Evolutionary conservation across 2,329 filamentous ascomycete species (phyloP).

Genomic region (Colletotrichum liaoningense): DNA sequence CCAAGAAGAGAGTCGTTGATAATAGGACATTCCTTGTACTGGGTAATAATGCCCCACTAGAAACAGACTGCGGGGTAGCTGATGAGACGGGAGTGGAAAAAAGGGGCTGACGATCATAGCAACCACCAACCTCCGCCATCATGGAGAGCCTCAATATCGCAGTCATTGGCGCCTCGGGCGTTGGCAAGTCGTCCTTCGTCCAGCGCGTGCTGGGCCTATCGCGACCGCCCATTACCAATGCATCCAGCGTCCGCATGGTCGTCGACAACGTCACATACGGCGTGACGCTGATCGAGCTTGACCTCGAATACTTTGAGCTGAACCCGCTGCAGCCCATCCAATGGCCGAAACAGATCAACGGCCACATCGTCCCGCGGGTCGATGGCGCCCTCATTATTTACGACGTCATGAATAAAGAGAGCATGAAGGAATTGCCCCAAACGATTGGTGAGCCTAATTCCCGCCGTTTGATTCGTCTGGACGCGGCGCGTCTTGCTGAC

Average conservation of each 20-base stretch:
- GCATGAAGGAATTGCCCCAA: conserved; percentile 78
- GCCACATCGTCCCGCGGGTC: conserved; percentile 77
- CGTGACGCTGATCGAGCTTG: conserved; percentile 73
- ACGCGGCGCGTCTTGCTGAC: conserved; percentile 37
- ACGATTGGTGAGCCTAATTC: conserved; percentile 76
- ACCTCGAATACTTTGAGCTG: conserved; percentile 73
- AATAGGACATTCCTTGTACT: conserved; percentile 48
- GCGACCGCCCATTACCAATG: conserved; percentile 63
- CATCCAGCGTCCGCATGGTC: conserved; percentile 67
- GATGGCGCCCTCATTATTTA: conserved; percentile 90
- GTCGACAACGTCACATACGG: conserved; percentile 69
- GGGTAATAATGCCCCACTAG: conserved; percentile 47
- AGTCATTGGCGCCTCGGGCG: conserved; percentile 73
- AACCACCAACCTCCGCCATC: conserved; percentile 40
- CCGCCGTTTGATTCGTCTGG: background rate
- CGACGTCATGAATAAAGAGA: conserved; percentile 84
- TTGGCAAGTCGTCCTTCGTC: conserved; percentile 77
- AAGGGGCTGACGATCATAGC: conserved; percentile 37
- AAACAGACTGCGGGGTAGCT: conserved; percentile 33
- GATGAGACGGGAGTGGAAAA: conserved; percentile 36
- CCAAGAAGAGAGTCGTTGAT: conserved; percentile 62
- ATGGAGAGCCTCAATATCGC: conserved; percentile 75
- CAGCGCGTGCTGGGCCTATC: conserved; percentile 70
- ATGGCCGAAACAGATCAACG: conserved; percentile 77
- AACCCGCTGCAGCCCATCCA: conserved; percentile 68